Conservation (phyloP, 352 stramenopile genomes). For the Chrysophaeum taylorii region DNA sequence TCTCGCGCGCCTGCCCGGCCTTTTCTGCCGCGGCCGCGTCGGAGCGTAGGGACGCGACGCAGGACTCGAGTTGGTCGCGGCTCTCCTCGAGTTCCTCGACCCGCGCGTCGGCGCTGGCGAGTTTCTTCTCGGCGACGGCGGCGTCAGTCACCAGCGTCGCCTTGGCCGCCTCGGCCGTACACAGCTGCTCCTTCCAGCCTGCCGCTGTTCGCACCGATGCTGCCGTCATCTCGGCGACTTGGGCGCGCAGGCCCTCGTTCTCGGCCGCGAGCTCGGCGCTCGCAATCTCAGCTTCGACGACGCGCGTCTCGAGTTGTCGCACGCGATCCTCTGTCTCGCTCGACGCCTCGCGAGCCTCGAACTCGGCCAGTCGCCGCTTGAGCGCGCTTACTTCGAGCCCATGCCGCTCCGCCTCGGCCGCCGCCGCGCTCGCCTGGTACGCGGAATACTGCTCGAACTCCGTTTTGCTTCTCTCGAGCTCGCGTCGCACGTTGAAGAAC, state of each 20-base stretch:
- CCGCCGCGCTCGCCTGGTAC: background rate
- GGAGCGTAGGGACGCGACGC: too few relatives aligned
- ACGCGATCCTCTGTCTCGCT: background rate
- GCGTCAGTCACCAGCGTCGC: too few relatives aligned
- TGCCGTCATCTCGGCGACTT: too few relatives aligned
- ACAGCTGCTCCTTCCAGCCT: background rate
- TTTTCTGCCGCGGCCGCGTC: too few relatives aligned
- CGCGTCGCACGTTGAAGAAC: conserved; percentile 37
- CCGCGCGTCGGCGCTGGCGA: background rate
- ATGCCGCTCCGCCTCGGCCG: background rate
- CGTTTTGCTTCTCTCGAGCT: conserved; percentile 35
- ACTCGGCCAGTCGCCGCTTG: background rate
- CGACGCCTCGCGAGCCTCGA: background rate
- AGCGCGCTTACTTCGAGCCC: background rate
- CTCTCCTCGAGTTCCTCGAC: conserved; percentile 3
- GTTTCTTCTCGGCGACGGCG: conserved; percentile 10
- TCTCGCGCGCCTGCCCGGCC: too few relatives aligned
- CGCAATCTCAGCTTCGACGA: background rate
- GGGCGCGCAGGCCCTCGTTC: background rate
- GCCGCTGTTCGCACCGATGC: too few relatives aligned
- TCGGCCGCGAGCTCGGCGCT: background rate
- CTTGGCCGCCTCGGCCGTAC: background rate
- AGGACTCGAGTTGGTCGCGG: too few relatives aligned
- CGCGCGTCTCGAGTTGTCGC: background rate
- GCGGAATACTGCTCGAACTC: conserved; percentile 31